Evolutionary conservation across 331 rosid genomes (phyloP).

Genomic region (Acacia concinna): DNA sequence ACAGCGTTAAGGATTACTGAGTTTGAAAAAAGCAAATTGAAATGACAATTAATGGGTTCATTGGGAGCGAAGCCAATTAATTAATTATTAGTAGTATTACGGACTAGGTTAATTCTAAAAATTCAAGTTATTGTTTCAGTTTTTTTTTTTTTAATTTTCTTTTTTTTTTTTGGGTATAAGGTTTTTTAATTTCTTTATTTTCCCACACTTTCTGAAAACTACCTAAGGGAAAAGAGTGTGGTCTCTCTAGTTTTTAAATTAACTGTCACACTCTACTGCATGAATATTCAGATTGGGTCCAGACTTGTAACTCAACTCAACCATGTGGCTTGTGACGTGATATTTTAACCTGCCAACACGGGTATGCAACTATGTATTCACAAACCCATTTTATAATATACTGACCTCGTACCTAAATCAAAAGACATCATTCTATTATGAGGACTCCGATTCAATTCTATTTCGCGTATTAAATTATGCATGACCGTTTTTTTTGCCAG

Average conservation of each 20-base stretch:
- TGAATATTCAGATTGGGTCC: background rate
- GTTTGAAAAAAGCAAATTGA: background rate
- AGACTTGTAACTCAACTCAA: background rate
- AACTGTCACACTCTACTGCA: background rate
- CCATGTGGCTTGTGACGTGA: background rate
- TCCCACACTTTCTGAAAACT: background rate
- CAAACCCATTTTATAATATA: background rate
- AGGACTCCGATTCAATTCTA: constrained; percentile 10
- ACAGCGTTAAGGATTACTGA: background rate
- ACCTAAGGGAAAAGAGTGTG: background rate
- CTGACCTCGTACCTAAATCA: constrained; percentile 17
- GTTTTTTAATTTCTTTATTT: background rate
- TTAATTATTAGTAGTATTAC: background rate
- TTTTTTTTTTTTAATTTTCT: background rate
- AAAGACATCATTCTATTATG: constrained; percentile 21
- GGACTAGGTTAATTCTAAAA: background rate
- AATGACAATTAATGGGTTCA: background rate
- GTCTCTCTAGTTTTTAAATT: background rate
- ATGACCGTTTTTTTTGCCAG: no score
- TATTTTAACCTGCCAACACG: background rate
- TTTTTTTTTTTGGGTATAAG: no score
- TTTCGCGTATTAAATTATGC: constrained; percentile 9
- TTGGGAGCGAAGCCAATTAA: background rate
- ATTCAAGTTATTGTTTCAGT: background rate
- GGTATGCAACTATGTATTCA: background rate